phyloP scores from a whole-genome alignment of 106 monocot species.

The Allium sativum region DNA sequence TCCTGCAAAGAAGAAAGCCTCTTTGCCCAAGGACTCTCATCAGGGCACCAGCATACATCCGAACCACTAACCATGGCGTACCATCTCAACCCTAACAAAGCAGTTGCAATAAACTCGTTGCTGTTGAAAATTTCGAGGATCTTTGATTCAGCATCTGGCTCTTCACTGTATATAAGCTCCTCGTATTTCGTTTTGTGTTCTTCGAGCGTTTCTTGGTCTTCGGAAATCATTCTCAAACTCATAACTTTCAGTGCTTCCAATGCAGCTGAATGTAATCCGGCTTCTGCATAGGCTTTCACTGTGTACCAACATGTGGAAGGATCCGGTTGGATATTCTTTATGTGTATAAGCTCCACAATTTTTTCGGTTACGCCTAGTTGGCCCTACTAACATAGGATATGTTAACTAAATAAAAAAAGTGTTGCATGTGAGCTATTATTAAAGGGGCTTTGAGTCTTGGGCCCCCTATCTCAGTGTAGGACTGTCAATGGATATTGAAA shows the following conservation, averaged over 20 bases:
- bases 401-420: no score
- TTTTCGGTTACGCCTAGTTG: conserved; percentile 55
- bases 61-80: conserved; percentile 34
- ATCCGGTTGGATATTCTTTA: conserved; percentile 59
- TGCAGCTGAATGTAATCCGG: conserved; percentile 47
- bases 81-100: conserved; percentile 63
- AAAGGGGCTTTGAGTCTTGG: no score
- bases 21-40: conserved; percentile 62
- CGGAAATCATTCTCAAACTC: conserved; percentile 84
- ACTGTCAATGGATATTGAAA: no score
- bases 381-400: conserved; percentile 22
- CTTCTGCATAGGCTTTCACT: conserved; percentile 44
- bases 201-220: conserved; percentile 28
- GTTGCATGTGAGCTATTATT: no score
- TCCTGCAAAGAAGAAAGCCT: conserved; percentile 54
- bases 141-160: conserved; percentile 47
- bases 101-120: conserved; percentile 52
- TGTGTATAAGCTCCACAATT: conserved; percentile 51
- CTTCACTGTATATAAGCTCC: conserved; percentile 57
- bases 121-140: conserved; percentile 46
- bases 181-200: conserved; percentile 37
- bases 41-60: conserved; percentile 46
- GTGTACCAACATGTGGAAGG: conserved; percentile 57
- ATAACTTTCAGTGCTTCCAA: conserved; percentile 80
- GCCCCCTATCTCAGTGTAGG: no score